Evolutionary conservation across 768 basidiomycete species (phyloP).

Genomic region (Lactarius quietus): DNA sequence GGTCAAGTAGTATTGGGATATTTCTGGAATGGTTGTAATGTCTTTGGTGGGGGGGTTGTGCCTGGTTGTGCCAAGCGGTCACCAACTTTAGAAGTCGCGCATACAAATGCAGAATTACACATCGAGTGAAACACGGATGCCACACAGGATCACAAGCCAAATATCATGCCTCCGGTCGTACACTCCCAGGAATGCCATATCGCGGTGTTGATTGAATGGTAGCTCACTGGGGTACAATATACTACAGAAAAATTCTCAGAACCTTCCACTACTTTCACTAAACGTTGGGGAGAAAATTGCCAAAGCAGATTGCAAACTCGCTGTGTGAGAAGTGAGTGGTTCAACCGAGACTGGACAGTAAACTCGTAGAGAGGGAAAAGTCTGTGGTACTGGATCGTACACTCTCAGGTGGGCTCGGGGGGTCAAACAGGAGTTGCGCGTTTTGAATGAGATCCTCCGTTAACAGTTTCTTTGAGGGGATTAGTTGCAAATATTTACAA

Average conservation of each 20-base stretch:
- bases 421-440: not conserved
- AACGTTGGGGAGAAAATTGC: not conserved
- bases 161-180: too few relatives aligned
- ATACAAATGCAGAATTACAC: too few relatives aligned
- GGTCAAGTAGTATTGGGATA: too few relatives aligned
- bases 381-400: not conserved
- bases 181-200: too few relatives aligned
- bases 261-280: not conserved
- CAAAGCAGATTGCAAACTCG: not conserved
- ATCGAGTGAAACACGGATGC: too few relatives aligned
- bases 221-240: not conserved
- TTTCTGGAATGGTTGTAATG: too few relatives aligned
- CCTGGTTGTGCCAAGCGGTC: too few relatives aligned
- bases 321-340: not conserved
- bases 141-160: too few relatives aligned
- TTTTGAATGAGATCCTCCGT: not conserved
- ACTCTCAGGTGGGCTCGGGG: not conserved
- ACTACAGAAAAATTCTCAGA: not conserved
- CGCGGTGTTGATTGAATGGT: too few relatives aligned
- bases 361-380: not conserved
- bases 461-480: not conserved
- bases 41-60: too few relatives aligned
- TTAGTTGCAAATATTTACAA: not conserved
- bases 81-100: too few relatives aligned
- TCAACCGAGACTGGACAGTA: not conserved